Evolutionary conservation across 371 early-diverging fungal genomes (phyloP).

Genomic region (Apophysomyces sp.): DNA sequence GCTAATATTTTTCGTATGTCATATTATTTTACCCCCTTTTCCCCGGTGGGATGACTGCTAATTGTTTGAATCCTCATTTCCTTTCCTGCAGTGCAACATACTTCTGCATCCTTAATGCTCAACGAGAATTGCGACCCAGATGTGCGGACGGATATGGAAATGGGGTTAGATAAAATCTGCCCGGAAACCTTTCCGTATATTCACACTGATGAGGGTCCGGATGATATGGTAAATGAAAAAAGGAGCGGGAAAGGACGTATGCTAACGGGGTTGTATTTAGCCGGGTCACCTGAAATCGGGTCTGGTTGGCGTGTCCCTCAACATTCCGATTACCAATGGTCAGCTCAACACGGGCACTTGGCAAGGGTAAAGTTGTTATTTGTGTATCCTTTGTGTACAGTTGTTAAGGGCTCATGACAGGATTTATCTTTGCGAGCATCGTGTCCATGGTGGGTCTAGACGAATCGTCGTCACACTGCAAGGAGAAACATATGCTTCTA

Average conservation of each 20-base stretch:
- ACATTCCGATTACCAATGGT: slow-evolving; percentile 85
- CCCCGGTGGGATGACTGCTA: not conserved
- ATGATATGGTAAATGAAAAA: slow-evolving; percentile 42
- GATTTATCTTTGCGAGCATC: slow-evolving; percentile 78
- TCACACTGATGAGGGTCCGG: slow-evolving; percentile 76
- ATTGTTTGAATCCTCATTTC: no score
- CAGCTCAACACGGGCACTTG: slow-evolving; percentile 82
- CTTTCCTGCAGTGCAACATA: slow-evolving; percentile 74
- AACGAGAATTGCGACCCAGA: slow-evolving; percentile 87
- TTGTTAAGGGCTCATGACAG: slow-evolving; percentile 31
- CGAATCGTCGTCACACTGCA: slow-evolving; percentile 73
- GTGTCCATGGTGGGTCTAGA: slow-evolving; percentile 63
- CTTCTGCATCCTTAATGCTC: slow-evolving; percentile 84
- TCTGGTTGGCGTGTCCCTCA: slow-evolving; percentile 82
- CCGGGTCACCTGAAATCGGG: slow-evolving; percentile 89
- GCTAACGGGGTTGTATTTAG: slow-evolving; percentile 30
- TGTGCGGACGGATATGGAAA: slow-evolving; percentile 79
- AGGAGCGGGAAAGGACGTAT: not conserved
- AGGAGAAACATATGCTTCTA: slow-evolving; percentile 44
- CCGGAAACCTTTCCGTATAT: slow-evolving; percentile 79
- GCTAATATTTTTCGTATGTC: slow-evolving; percentile 82
- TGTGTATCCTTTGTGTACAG: slow-evolving; percentile 12
- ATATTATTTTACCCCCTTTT: not conserved
- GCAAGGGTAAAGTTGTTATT: slow-evolving; percentile 71
- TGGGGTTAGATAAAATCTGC: slow-evolving; percentile 65